phyloP scores from a whole-genome alignment of 1,284 basidiomycete genomes.

The Irpex sp. region DNA sequence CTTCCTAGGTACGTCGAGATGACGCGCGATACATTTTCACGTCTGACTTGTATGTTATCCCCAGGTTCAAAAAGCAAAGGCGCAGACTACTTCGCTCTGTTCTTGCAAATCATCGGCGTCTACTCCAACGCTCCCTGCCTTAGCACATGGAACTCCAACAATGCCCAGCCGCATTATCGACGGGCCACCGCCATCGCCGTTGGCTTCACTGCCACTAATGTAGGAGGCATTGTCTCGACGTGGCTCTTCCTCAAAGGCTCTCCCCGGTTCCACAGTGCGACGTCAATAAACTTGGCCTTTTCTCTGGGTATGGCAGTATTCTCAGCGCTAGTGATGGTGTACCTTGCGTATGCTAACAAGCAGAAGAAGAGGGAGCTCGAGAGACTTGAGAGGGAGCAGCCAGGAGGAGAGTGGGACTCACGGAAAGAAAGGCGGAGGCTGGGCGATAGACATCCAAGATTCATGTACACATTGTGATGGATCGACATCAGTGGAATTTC shows the following conservation, averaged over 20 bases:
- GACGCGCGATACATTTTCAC: background rate
- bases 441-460: background rate
- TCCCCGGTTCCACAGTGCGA: background rate
- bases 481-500: background rate
- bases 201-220: background rate
- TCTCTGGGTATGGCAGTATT: background rate
- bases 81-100: background rate
- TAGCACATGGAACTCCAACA: background rate
- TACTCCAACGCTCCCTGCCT: background rate
- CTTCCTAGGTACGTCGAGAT: background rate
- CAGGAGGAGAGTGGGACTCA: background rate
- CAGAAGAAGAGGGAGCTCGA: background rate
- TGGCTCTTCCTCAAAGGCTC: background rate
- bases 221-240: background rate
- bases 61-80: background rate
- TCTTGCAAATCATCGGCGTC: background rate
- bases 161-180: background rate
- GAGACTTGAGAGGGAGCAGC: background rate
- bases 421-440: background rate
- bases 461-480: background rate
- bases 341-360: background rate
- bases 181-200: background rate
- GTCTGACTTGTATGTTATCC: background rate
- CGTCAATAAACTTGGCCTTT: background rate
- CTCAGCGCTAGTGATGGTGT: background rate